Base-by-base conservation (phyloP, 805 yeast species). In the Starmerella floricola region DNA sequence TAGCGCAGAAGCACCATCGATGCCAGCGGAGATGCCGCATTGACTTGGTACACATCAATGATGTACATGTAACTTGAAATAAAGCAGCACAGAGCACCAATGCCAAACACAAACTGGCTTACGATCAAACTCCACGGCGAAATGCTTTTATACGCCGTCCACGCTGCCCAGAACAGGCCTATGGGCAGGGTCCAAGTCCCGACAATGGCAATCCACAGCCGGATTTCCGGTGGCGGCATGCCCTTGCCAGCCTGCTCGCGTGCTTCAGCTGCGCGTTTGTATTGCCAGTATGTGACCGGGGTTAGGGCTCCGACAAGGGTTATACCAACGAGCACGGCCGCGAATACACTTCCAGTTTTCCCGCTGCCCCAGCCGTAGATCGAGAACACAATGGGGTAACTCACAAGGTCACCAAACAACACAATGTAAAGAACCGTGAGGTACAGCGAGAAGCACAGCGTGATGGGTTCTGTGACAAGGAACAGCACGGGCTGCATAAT, bases 381-480 rank as follows among this genome's bases (percentile, higher is more conserved):
- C 3, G 15, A 19, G 34, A 44, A 44, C 8, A 44, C 16, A 3
- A 44, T 6, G 15, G 48, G 38, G 24, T 76, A 78, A 2, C 86
- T 85, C 28, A 79, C 77, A 50, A 81, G 63, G 54, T 79, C 69
- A 51, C 82, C 59, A 57, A 82, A 81, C 36, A 82, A 58, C 55
- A 82, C 74, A 54, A 88, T 88, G 56, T 82, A 81, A 42, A 82
- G 73, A 56, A 82, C 79, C 1, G 88, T 74, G 49, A 76, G 76
- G 65, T 80, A 82, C 36, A 79, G 54, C 17, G 84, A 69, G 41
- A 82, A 62, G 42, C 76, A 61, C 3, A 63, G 60, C 61, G 74
- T 69, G 71, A 76, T 76, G 26, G 76, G 74, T 47, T 76, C 81
- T 20, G 58, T 55, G 2, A 63, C 23, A 24, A 76, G 52, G 41